Conservation (phyloP, 1,284 basidiomycete genomes). For the Phlebopus sp. region DNA sequence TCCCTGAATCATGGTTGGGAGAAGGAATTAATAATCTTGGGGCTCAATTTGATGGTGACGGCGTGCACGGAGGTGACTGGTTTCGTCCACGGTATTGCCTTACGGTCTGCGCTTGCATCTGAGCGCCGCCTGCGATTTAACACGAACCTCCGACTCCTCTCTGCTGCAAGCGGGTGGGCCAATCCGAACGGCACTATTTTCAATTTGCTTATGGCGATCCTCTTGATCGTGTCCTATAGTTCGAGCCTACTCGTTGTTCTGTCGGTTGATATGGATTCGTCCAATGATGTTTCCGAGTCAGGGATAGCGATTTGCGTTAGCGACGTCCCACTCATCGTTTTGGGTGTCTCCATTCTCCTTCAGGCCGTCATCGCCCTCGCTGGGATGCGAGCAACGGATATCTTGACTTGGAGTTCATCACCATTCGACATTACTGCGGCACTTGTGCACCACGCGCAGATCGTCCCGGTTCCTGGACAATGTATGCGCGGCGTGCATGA, state of each 20-base stretch:
- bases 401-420: conserved; percentile 33
- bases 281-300: conserved; percentile 11
- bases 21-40: conserved; percentile 22
- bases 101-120: conserved; percentile 29
- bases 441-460: conserved; percentile 26
- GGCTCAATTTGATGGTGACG: conserved; percentile 24
- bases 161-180: conserved; percentile 15
- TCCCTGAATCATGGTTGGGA: conserved; percentile 16
- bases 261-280: conserved; percentile 16
- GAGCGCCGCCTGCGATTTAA: conserved; percentile 28
- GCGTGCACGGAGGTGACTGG: conserved; percentile 30
- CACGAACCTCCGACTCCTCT: conserved; percentile 31
- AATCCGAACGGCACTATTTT: conserved; percentile 24
- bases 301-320: conserved; percentile 18
- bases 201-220: conserved; percentile 24
- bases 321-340: conserved; percentile 29
- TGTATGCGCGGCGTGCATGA: conserved; percentile 25
- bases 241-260: conserved; percentile 26
- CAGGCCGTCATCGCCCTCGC: conserved; percentile 25
- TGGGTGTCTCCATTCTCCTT: conserved; percentile 21
- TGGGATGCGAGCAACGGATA: conserved; percentile 16
- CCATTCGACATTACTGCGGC: conserved; percentile 33
- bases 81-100: conserved; percentile 25
- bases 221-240: conserved; percentile 29
- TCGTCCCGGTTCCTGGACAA: conserved; percentile 12